phyloP scores from a whole-genome alignment of 202 grass and related monocot genomes.

The Panicum virgatum region DNA sequence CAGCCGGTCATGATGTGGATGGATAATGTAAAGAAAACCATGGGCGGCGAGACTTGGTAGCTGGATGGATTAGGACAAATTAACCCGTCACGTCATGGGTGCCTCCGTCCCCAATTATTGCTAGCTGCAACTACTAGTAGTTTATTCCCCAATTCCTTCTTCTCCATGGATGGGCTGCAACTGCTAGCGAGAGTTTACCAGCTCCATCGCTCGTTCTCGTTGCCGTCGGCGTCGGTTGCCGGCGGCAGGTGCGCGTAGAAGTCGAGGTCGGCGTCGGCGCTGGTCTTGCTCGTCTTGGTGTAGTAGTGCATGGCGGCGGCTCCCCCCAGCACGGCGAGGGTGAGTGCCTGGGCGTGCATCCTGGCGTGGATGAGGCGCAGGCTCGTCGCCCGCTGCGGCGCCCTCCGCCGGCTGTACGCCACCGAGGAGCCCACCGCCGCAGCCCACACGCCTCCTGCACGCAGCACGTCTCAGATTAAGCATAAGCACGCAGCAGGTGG shows the following conservation, averaged over 20 bases:
- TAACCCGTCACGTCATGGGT: too few species aligned
- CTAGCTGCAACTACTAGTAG: too few species aligned
- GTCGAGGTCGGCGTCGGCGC: constrained; percentile 1
- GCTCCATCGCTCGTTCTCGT: constrained; percentile 53
- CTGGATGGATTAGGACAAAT: not conserved
- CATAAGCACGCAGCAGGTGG: too few species aligned
- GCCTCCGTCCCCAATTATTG: too few species aligned
- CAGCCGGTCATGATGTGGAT: not conserved
- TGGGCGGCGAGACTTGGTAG: not conserved
- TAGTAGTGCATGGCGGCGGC: constrained; percentile 53
- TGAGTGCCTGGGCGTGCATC: constrained; percentile 21
- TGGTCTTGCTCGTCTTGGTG: not conserved
- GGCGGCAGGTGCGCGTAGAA: constrained; percentile 35
- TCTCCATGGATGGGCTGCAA: too few species aligned
- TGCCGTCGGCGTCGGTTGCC: constrained; percentile 39
- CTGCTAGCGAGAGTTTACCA: constrained; percentile 36
- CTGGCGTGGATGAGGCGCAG: constrained; percentile 58
- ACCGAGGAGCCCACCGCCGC: constrained; percentile 52
- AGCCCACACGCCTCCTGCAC: constrained; percentile 51
- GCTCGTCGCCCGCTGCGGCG: constrained; percentile 26
- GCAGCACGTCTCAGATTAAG: too few species aligned
- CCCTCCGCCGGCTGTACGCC: constrained; percentile 40
- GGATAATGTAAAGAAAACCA: constrained; percentile 1
- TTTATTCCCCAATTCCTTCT: too few species aligned
- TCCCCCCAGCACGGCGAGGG: constrained; percentile 60